A percentile compares a stretch with the other conserved stretches of the same genome.
phyloP scores from a whole-genome alignment of 2,329 filamentous ascomycete species.

The Atkinsonella hypoxylon region DNA sequence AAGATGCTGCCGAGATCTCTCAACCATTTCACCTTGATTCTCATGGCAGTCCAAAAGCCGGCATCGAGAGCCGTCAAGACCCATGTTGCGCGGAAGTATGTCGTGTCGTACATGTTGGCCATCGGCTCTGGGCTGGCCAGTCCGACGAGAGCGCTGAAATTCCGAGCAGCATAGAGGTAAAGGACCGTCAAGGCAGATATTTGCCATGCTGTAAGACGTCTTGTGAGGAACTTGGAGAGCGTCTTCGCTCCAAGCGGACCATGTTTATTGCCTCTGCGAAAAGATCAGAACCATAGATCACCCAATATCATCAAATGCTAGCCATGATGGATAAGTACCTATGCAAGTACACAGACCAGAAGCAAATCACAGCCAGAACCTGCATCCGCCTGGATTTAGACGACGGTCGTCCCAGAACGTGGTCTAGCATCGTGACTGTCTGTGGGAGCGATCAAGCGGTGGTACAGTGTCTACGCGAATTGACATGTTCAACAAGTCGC shows the following conservation, averaged over 20 bases:
- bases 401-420: slow-evolving; percentile 83
- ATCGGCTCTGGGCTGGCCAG: slow-evolving; percentile 88
- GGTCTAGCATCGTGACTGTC: slow-evolving; percentile 52
- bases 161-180: slow-evolving; percentile 81
- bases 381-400: slow-evolving; percentile 86
- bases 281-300: neutral
- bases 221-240: slow-evolving; percentile 60
- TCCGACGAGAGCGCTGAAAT: slow-evolving; percentile 85
- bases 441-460: neutral
- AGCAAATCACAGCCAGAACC: slow-evolving; percentile 78
- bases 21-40: slow-evolving; percentile 65
- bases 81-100: slow-evolving; percentile 96
- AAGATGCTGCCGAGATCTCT: slow-evolving; percentile 71
- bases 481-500: slow-evolving; percentile 1
- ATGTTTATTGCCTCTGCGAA: slow-evolving; percentile 64
- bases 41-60: slow-evolving; percentile 98
- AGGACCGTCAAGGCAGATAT: slow-evolving; percentile 77
- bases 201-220: slow-evolving; percentile 76
- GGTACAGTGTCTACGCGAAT: neutral
- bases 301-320: neutral
- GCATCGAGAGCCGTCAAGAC: slow-evolving; percentile 88
- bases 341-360: slow-evolving; percentile 80
- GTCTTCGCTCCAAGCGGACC: slow-evolving; percentile 66
- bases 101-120: slow-evolving; percentile 82
- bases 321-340: slow-evolving; percentile 34